Base-by-base conservation (phyloP, 2,329 filamentous ascomycete species). In the Penicillium paneum region DNA sequence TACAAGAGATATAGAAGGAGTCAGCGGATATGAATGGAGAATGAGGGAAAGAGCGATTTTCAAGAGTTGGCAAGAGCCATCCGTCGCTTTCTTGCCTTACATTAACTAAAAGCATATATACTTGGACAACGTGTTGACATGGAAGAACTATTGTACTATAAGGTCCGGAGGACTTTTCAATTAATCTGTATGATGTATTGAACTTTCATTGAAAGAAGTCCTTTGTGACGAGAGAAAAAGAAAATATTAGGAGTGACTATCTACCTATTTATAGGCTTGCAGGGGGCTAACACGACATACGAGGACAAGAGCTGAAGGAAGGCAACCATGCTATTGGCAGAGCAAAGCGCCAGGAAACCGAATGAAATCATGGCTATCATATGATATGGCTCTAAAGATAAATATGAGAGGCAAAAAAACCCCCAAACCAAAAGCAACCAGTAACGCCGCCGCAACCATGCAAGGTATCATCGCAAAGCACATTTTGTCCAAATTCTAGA, bases 401-500 rank as follows among this genome's bases (percentile, higher is more conserved):
- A 44, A 35, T 46, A 40, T 42, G 3, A 29, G 21, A 29, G n/a
- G 8, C 19, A 46, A 28, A 19, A 35, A 40, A 42, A 31, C 28
- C 29, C 31, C 28, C 21, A 21, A 31, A 38, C 46, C 4, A 19
- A 48, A 55, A 32, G 10, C 11, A 34, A 39, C 59, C 39, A 28
- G 19, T 21, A 62, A 62, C 62, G 58, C 62, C 61, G 46, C 49
- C 45, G 35, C 28, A 40, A 45, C 43, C 42, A 55, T 60, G 49
- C 61, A 64, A 64, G 56, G 59, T 62, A 62, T 64, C 61, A 56
- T 56, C 56, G 52, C 48, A 42, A 46, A 54, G 46, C 55, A 49
- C 38, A 54, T 43, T 41, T 53, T 44, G n/a, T 36, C 39, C 50
- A 44, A 41, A 43, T 32, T 36, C 44, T n/a, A 29, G 44, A 49